phyloP scores from a whole-genome alignment of 2,329 filamentous ascomycete species.

The Xylaria multiplex region DNA sequence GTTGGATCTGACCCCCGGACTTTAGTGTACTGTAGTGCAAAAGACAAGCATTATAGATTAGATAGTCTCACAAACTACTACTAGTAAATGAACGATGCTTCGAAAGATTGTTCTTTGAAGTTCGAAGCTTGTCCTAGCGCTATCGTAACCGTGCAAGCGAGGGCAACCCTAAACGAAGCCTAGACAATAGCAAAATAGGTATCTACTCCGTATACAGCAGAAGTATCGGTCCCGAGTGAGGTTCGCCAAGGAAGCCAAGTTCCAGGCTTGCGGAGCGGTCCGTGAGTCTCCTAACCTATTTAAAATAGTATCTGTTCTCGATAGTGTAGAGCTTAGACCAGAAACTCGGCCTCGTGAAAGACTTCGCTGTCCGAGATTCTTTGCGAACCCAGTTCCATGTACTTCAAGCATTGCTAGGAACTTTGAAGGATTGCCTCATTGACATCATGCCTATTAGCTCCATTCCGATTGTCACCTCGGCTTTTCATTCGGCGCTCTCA shows the following conservation, averaged over 20 bases:
- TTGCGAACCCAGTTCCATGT: too few species aligned
- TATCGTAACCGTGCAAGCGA: neutral
- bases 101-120: neutral
- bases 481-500: neutral
- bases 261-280: constrained; percentile 21
- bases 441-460: neutral
- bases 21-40: neutral
- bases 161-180: neutral
- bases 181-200: neutral
- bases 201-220: too few species aligned
- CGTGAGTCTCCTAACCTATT: constrained; percentile 7
- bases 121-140: neutral
- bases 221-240: neutral
- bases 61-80: too few species aligned
- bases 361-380: neutral
- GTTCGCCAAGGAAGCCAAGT: constrained; percentile 17
- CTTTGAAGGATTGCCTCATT: neutral
- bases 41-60: constrained; percentile 2
- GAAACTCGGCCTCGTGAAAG: neutral
- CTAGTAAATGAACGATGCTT: neutral
- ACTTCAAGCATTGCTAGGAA: neutral
- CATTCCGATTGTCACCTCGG: constrained; percentile 5
- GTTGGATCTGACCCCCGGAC: neutral
- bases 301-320: neutral
- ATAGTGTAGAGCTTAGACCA: neutral